These are phyloP conservation scores for Camellia granthamiana DNA, from an alignment of 148 eudicot genomes.

Conservation along the genomic window DNA sequence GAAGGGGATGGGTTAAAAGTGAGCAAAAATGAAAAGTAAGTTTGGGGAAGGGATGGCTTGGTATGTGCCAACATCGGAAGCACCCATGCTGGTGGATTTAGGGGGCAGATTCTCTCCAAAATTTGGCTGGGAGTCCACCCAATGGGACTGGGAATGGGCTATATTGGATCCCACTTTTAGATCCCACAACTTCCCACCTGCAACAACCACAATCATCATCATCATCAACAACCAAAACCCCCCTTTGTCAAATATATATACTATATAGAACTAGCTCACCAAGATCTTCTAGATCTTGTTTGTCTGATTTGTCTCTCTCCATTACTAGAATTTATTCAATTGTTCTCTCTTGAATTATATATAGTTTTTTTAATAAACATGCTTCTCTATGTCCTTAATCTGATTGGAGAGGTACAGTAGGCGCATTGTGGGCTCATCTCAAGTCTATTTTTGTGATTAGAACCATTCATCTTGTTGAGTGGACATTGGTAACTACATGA, in stretches of 20 bases:
- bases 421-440: too few species aligned
- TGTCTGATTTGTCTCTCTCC: too few species aligned
- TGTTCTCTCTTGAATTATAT: neutral
- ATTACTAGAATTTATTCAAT: neutral
- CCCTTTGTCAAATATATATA: neutral
- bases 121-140: constrained; percentile 50
- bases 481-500: too few species aligned
- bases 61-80: neutral
- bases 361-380: neutral
- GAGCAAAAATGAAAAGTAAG: constrained; percentile 11
- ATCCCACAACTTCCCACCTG: constrained; percentile 49
- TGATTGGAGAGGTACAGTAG: too few species aligned
- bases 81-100: constrained; percentile 18
- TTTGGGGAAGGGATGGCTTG: constrained; percentile 4
- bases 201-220: constrained; percentile 29
- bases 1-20: constrained; percentile 18
- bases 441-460: too few species aligned
- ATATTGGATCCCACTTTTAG: constrained; percentile 38
- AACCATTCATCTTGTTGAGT: too few species aligned
- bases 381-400: too few species aligned
- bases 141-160: constrained; percentile 48
- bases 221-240: neutral
- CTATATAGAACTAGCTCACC: neutral
- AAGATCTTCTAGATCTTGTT: neutral
- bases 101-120: constrained; percentile 32